Evolutionary conservation across 495 filamentous ascomycete species (phyloP).

Genomic region (Aspergillus panamensis): DNA sequence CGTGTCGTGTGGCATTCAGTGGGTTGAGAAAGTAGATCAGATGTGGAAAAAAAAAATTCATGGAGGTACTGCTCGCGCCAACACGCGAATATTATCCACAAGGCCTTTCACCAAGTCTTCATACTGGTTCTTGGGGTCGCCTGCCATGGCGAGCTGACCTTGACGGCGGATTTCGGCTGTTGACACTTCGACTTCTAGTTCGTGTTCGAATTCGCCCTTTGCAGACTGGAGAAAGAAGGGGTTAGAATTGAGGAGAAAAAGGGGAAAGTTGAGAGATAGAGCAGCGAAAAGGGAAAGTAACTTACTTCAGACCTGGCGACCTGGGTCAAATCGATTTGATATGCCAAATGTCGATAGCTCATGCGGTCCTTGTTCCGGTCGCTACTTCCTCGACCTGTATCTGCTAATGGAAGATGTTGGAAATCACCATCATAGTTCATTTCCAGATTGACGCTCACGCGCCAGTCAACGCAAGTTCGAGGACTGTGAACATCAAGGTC

Average conservation of each 20-base stretch:
- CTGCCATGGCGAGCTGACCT: slow-evolving; percentile 54
- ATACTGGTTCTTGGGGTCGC: slow-evolving; percentile 61
- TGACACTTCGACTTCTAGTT: slow-evolving; percentile 82
- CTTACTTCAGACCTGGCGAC: slow-evolving; percentile 64
- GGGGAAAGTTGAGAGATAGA: neutral
- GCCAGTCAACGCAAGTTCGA: slow-evolving; percentile 68
- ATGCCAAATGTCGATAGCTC: slow-evolving; percentile 79
- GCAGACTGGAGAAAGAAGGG: slow-evolving; percentile 29
- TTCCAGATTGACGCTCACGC: slow-evolving; percentile 87
- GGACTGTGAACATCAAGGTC: slow-evolving; percentile 80
- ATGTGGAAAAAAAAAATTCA: slow-evolving; percentile 21
- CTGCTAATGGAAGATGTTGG: slow-evolving; percentile 45
- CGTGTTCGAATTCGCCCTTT: slow-evolving; percentile 69
- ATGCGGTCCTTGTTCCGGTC: slow-evolving; percentile 82
- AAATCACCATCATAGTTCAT: slow-evolving; percentile 75
- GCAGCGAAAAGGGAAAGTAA: slow-evolving; percentile 15
- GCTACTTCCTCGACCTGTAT: slow-evolving; percentile 40
- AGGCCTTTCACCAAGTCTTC: slow-evolving; percentile 74
- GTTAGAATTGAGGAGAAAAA: slow-evolving; percentile 1
- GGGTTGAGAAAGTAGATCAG: neutral
- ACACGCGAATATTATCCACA: slow-evolving; percentile 73
- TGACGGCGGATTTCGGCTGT: slow-evolving; percentile 64
- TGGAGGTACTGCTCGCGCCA: slow-evolving; percentile 53
- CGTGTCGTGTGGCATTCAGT: too few species aligned
- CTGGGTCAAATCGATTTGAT: slow-evolving; percentile 87